phyloP scores from a whole-genome alignment of 768 basidiomycete species.

The Lyophyllum semitale region DNA sequence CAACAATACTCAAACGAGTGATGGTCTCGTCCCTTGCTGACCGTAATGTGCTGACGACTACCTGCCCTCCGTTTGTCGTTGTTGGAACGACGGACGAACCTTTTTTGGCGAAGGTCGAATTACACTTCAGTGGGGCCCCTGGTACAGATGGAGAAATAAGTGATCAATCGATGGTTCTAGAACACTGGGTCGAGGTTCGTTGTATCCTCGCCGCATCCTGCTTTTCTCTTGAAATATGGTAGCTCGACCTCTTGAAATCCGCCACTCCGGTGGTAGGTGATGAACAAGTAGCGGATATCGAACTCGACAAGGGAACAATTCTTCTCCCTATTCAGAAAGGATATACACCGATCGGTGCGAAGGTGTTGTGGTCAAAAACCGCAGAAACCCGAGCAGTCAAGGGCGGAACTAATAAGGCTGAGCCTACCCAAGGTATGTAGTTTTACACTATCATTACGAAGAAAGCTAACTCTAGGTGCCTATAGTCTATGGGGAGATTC shows the following conservation, averaged over 20 bases:
- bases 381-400: neutral
- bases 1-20: conserved; percentile 42
- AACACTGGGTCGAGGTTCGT: conserved; percentile 60
- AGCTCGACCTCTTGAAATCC: conserved; percentile 45
- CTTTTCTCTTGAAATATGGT: neutral
- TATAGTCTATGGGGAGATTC: conserved; percentile 26
- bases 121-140: conserved; percentile 42
- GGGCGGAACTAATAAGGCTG: neutral
- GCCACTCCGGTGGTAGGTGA: conserved; percentile 38
- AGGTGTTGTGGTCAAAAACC: conserved; percentile 35
- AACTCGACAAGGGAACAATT: conserved; percentile 48
- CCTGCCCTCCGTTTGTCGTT: conserved; percentile 45
- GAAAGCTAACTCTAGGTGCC: conserved; percentile 1
- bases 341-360: conserved; percentile 34
- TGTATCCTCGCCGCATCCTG: neutral
- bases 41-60: conserved; percentile 19
- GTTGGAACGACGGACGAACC: conserved; percentile 42
- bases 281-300: conserved; percentile 55
- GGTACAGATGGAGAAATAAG: conserved; percentile 15
- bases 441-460: conserved; percentile 4
- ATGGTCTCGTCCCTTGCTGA: conserved; percentile 32
- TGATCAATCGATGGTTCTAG: conserved; percentile 40
- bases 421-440: conserved; percentile 2
- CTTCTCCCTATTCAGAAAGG: conserved; percentile 33
- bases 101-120: conserved; percentile 48